A percentile compares a stretch with the other conserved stretches of the same genome.
Evolutionary conservation across 2,329 filamentous ascomycete genomes (phyloP).

Genomic region (Scedosporium aurantiacum): DNA sequence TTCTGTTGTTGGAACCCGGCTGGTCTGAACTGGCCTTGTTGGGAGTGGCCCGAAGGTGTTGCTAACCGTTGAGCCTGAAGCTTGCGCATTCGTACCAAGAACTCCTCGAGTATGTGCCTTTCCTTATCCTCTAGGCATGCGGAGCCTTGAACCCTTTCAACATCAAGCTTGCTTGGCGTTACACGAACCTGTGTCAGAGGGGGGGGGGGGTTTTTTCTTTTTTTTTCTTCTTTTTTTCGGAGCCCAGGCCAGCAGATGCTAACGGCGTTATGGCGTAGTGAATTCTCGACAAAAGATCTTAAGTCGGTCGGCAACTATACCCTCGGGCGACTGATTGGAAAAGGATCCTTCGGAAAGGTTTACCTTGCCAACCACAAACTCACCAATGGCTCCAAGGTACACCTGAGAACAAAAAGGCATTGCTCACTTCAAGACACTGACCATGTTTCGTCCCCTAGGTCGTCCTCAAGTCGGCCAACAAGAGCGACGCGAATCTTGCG

Average conservation of each 20-base stretch:
- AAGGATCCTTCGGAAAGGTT: slow-evolving; percentile 96
- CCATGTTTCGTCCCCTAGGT: slow-evolving; percentile 44
- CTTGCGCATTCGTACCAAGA: slow-evolving; percentile 96
- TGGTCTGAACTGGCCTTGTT: background rate
- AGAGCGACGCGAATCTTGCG: slow-evolving; percentile 88
- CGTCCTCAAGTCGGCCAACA: slow-evolving; percentile 95
- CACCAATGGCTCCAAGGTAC: slow-evolving; percentile 92
- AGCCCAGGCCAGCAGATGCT: too few relatives aligned
- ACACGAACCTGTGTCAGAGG: slow-evolving; percentile 8
- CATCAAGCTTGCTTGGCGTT: background rate
- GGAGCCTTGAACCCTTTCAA: too few relatives aligned
- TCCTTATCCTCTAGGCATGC: background rate
- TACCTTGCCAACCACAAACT: slow-evolving; percentile 94
- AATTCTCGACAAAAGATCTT: slow-evolving; percentile 87
- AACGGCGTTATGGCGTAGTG: slow-evolving; percentile 41
- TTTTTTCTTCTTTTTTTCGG: too few relatives aligned
- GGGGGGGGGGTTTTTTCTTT: too few relatives aligned
- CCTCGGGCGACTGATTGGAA: slow-evolving; percentile 84
- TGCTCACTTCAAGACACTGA: background rate
- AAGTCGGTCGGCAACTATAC: slow-evolving; percentile 91
- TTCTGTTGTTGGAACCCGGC: background rate
- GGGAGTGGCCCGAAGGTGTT: background rate
- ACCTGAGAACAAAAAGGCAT: slow-evolving; percentile 14
- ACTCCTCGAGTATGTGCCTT: slow-evolving; percentile 67
- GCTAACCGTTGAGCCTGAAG: slow-evolving; percentile 32